Evolutionary conservation across 2,329 filamentous ascomycete genomes (phyloP), one percentile per base, ranked within the genome.

Genomic region (Colletotrichum camelliae): DNA sequence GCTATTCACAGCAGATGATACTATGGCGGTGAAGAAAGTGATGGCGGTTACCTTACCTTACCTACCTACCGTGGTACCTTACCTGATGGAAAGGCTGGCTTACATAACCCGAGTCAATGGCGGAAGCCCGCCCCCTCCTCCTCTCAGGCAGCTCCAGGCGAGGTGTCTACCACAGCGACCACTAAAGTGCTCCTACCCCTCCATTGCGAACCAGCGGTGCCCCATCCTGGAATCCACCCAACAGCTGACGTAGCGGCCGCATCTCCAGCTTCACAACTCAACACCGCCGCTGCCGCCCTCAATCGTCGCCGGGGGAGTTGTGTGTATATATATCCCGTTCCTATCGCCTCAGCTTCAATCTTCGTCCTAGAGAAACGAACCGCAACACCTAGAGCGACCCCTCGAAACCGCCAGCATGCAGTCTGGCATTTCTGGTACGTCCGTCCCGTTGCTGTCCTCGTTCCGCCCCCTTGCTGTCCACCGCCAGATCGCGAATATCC

Each of bases 401-500:
- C 35, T 18, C 24, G 27, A 37, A 52, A 43, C 48, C 64, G 74
- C 74, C 52, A 76, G 35, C 18, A 95, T 95, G 94, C 94, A 96
- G 88, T 95, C 94, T 43, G 94, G 94, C 85, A 95, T 95, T 80
- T 91, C 93, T 85, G 93, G 93, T 93, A 88, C 67, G 81, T 64
- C 35, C 5, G 15, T 65, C 39, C 13, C 18, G 66, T 35, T 72
- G 39, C 39, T 43, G 39, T 43, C 35, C 35, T 37, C 5, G 3
- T 39, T n/a, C 43, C n/a, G 10, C n/a, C 10, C 43, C 43, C n/a
- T 52, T 10, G 43, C 43, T 52, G 43, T 57, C 57, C 64, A 21
- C 43, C 21, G 27, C 64, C 57, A 15, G 55, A 16, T 60, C 35
- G 21, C 52, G 7, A 57, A 33, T 57, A 37, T 31, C n/a, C 27